Evolutionary conservation across 2,329 filamentous ascomycete genomes (phyloP), one percentile per base, ranked within the genome.

Genomic region (Fusarium papillatum): DNA sequence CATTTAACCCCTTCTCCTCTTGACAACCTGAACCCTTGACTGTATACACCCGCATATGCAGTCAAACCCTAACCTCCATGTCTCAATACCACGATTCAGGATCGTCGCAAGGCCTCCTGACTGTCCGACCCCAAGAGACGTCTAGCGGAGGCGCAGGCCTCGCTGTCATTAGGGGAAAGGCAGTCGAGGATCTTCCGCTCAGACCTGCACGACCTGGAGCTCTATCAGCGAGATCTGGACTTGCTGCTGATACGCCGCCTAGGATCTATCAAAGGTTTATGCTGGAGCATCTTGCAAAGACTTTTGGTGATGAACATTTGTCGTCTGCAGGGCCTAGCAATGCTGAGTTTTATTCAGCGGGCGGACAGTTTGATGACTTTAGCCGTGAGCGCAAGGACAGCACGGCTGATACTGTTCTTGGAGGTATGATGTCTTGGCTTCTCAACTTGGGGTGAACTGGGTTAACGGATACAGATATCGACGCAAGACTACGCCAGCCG

Each of bases 201-300:
- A 31, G 26, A 29, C 24, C n/a, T 41, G 26, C 26, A n/a, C 38
- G 38, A 1, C 38, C 13, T n/a, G 60, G 19, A 31, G 41, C 60
- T 13, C 19, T n/a, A 17, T 43, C 60, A 17, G 38, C 38, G 13
- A 26, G 38, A 3, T 62, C 60, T 17, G 60, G 60, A 13, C 60
- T 62, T 24, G 60, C 38, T 26, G 7, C 60, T 22, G 36, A 31
- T 16, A 48, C 59, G 13, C 38, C 57, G 10, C 39, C 53, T 22
- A n/a, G 22, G 11, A 53, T 31, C 57, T 66, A 66, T 36, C 29
- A 53, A 22, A 26, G 17, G 2, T 70, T 61, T 36, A 70, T 70
- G 68, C 34, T 66, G 14, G 62, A 66, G 34, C 61, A 70, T 34
- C 22, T 70, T 9, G 63, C 68, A 26, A 22, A 36, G 19, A 43